Evolutionary conservation across 2,329 filamentous ascomycete genomes (phyloP), one percentile per base, ranked within the genome.

Genomic region (Arthrobotrys entomopaga): DNA sequence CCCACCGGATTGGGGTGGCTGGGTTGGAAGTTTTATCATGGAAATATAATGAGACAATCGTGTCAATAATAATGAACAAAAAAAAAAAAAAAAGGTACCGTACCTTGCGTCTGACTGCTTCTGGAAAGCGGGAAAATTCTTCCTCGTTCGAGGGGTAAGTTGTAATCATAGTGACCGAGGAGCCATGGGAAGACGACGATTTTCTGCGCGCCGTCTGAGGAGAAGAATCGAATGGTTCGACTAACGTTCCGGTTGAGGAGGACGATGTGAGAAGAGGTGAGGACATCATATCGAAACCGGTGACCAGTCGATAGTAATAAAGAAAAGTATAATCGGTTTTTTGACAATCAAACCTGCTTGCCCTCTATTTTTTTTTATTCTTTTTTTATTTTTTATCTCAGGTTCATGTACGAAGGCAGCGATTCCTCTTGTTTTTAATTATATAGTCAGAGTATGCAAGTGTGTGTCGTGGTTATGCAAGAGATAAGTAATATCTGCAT

Each of bases 21-120:
- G 29, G 29, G 29, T 7, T 7, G 29, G 29, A 34, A 5, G 10
- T 7, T 34, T 7, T 34, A 34, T 34, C 5, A 34, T 34, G 29
- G 29, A 66, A 57, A 72, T n/a, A 53, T 58, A 72, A 54, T 69
- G 72, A 61, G 60, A 65, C 56, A 71, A 53, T 34, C 43, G 40
- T 64, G 53, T 59, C 54, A 50, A 20, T 10, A 34, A 7, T 34
- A 34, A 34, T 34, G 29, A 7, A 26, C 3, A 54, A 38, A 16
- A 13, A 52, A 77, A 56, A 63, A 74, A 50, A 56, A 70, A 59
- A 54, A 43, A 65, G 66, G 77, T 34, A 54, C 82, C 85, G 83
- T 81, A 88, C 86, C 82, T 88, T 88, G 80, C 86, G 83, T 78
- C 85, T 83, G 61, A 88, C 83, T 15, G 85, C 85, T 22, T 84